These are phyloP conservation scores for Lolium rigidum DNA, from an alignment of 176 grass and related monocot genomes.

Conservation along the genomic window DNA sequence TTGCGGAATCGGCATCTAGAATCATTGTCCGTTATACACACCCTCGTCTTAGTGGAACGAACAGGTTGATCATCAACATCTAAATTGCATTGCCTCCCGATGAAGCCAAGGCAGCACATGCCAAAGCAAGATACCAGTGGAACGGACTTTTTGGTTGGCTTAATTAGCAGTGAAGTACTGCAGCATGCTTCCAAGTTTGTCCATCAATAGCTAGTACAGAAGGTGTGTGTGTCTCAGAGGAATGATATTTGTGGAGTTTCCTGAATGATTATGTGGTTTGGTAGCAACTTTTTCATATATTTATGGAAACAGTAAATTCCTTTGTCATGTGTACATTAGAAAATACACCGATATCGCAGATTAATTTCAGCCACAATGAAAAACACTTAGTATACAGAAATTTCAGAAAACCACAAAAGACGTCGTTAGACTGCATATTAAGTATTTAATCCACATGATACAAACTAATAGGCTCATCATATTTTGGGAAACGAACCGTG, in stretches of 20 bases:
- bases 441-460: too few relatives aligned
- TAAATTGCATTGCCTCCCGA: neutral
- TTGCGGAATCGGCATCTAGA: conserved; percentile 21
- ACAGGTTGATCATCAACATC: neutral
- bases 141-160: conserved; percentile 3
- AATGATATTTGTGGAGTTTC: neutral
- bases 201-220: neutral
- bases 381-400: too few relatives aligned
- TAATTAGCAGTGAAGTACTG: conserved; percentile 31
- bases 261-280: neutral
- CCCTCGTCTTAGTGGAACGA: neutral
- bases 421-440: too few relatives aligned
- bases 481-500: too few relatives aligned
- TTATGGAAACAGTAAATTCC: too few relatives aligned
- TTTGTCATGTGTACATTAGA: too few relatives aligned
- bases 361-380: neutral
- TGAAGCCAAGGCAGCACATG: conserved; percentile 30
- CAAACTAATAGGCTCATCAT: too few relatives aligned
- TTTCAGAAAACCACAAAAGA: too few relatives aligned
- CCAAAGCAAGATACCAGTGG: conserved; percentile 28
- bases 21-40: neutral
- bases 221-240: neutral
- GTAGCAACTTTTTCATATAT: neutral
- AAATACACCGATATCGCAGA: too few relatives aligned
- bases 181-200: neutral